Evolutionary conservation across 306 rosid species (phyloP).

Genomic region (Glycine latifolia): DNA sequence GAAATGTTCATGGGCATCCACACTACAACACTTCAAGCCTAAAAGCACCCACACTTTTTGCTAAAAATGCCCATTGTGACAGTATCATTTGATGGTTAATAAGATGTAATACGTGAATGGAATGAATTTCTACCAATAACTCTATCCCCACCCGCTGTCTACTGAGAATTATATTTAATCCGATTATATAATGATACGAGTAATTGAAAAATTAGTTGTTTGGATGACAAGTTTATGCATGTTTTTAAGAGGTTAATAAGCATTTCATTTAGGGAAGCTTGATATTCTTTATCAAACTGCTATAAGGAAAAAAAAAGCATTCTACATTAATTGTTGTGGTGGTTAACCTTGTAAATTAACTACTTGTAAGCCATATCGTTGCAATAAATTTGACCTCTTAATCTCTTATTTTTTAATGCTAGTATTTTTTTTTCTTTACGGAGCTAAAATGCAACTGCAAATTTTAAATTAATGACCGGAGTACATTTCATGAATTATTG

Average conservation of each 20-base stretch:
- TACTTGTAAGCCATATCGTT: background rate
- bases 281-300: too few species aligned
- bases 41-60: too few species aligned
- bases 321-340: too few species aligned
- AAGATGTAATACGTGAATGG: background rate
- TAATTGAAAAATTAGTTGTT: too few species aligned
- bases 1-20: too few species aligned
- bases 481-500: constrained; percentile 10
- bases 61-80: background rate
- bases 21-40: too few species aligned
- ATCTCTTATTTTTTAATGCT: background rate
- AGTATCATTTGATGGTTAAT: constrained; percentile 11
- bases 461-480: constrained; percentile 13
- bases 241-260: too few species aligned
- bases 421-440: background rate
- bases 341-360: too few species aligned
- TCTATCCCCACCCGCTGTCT: background rate
- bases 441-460: constrained; percentile 3
- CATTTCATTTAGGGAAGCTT: too few species aligned
- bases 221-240: too few species aligned
- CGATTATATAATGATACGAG: constrained; percentile 4
- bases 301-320: too few species aligned
- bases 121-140: background rate
- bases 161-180: background rate
- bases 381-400: background rate